Evolutionary conservation across 345 rosid genomes (phyloP).

Genomic region (Passiflora organensis): DNA sequence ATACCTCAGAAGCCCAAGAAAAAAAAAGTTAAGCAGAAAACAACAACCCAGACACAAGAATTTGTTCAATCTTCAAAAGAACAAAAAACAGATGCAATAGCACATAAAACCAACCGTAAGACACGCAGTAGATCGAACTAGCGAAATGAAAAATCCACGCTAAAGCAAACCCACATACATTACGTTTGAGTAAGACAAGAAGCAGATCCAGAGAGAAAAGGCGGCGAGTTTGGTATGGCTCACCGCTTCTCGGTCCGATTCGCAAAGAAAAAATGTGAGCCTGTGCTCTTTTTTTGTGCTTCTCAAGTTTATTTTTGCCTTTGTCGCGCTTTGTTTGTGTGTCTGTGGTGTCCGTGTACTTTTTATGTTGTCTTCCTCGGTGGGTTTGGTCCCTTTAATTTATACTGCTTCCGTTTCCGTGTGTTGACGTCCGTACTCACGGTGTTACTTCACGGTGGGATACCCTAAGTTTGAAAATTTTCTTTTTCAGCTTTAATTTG

Average conservation of each 20-base stretch:
- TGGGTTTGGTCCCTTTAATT: constrained; percentile 23
- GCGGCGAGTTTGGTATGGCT: constrained; percentile 23
- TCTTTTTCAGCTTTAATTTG: no score
- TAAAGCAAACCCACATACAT: constrained; percentile 28
- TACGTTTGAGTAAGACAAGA: constrained; percentile 15
- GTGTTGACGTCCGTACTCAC: constrained; percentile 53
- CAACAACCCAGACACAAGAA: background rate
- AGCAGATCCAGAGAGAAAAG: constrained; percentile 13
- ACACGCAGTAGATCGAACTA: constrained; percentile 12
- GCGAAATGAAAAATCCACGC: no score
- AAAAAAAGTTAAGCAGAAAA: background rate
- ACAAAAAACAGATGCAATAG: background rate
- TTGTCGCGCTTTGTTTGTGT: constrained; percentile 10
- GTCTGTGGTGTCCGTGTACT: background rate
- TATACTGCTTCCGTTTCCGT: background rate
- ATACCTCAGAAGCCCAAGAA: constrained; percentile 10
- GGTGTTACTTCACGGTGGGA: constrained; percentile 45
- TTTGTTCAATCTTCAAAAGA: no score
- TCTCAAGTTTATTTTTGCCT: constrained; percentile 1
- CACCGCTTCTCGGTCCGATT: constrained; percentile 41
- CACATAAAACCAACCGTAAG: constrained; percentile 14
- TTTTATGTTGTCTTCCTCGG: constrained; percentile 28
- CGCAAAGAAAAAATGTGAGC: constrained; percentile 1
- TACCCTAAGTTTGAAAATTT: constrained; percentile 10
- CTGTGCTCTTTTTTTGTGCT: no score